Percentiles rank a stretch among this genome's conserved stretches.
These are phyloP conservation scores for Serendipita sp. DNA, from an alignment of 768 basidiomycete genomes.

Conservation along the genomic window DNA sequence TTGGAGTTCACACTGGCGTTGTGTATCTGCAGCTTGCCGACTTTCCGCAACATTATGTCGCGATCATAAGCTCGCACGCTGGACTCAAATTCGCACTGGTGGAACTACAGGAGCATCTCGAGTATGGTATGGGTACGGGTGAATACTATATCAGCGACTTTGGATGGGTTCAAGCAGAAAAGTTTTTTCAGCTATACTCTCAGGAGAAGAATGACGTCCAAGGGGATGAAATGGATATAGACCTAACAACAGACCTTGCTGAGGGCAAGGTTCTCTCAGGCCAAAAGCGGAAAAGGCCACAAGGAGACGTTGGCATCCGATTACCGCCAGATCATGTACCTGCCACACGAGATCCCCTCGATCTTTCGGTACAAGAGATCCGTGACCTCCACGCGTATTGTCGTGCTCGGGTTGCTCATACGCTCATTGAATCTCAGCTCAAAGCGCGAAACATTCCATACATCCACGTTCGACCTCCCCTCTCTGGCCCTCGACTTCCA, in stretches of 20 bases:
- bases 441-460: slow-evolving; percentile 67
- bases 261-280: background rate
- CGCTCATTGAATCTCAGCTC: slow-evolving; percentile 75
- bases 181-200: background rate
- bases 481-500: slow-evolving; percentile 15
- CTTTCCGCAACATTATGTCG: slow-evolving; percentile 70
- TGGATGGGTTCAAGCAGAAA: slow-evolving; percentile 12
- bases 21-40: slow-evolving; percentile 66
- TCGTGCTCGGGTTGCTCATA: slow-evolving; percentile 82
- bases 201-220: slow-evolving; percentile 20
- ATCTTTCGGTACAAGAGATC: slow-evolving; percentile 16
- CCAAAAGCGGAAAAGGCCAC: background rate
- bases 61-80: slow-evolving; percentile 62
- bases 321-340: background rate
- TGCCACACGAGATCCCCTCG: background rate
- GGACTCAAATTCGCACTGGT: slow-evolving; percentile 73
- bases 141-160: slow-evolving; percentile 10
- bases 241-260: slow-evolving; percentile 58
- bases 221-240: slow-evolving; percentile 34
- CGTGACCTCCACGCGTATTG: slow-evolving; percentile 76
- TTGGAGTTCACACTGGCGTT: slow-evolving; percentile 46
- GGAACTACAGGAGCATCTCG: slow-evolving; percentile 20
- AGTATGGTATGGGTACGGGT: slow-evolving; percentile 9
- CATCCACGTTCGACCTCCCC: slow-evolving; percentile 46
- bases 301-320: background rate